These are phyloP conservation scores for Trichocladium antarcticum DNA, from an alignment of 495 filamentous ascomycete genomes.

Conservation along the genomic window DNA sequence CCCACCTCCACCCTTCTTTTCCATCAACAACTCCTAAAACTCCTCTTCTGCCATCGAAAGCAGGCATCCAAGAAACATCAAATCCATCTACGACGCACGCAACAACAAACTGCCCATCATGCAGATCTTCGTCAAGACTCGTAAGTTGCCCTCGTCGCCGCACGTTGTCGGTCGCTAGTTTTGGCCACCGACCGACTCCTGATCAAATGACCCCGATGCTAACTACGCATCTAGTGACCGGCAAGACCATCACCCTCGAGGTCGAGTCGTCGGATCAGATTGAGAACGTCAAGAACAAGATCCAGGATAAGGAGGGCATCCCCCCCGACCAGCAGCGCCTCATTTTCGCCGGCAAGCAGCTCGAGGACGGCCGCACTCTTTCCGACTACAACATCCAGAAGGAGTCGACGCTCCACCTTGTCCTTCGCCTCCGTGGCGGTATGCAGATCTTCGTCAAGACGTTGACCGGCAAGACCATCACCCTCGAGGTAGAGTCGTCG, in stretches of 20 bases:
- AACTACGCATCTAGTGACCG: conserved; percentile 54
- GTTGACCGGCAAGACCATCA: conserved; percentile 96
- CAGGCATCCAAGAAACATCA: not conserved
- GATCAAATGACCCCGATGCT: conserved; percentile 10
- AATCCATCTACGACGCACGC: conserved; percentile 18
- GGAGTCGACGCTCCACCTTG: conserved; percentile 89
- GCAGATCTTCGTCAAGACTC: conserved; percentile 98
- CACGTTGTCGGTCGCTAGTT: not conserved
- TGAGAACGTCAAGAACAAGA: conserved; percentile 98
- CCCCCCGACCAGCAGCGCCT: conserved; percentile 96
- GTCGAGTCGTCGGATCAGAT: conserved; percentile 97
- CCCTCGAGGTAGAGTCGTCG: conserved; percentile 89
- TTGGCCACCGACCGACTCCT: not conserved
- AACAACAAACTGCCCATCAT: conserved; percentile 39
- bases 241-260: conserved; percentile 99
- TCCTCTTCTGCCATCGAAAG: conserved; percentile 22
- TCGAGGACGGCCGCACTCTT: conserved; percentile 92
- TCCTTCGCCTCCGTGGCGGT: conserved; percentile 94
- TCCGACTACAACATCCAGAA: conserved; percentile 99
- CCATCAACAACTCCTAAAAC: conserved; percentile 4
- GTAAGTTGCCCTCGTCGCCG: conserved; percentile 45
- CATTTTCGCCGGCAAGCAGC: conserved; percentile 97
- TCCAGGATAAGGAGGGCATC: conserved; percentile 98
- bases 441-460: conserved; percentile 96
- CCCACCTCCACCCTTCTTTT: conserved; percentile 4